Evolutionary conservation across 768 basidiomycete species (phyloP).

Genomic region (Podaxis sp.): DNA sequence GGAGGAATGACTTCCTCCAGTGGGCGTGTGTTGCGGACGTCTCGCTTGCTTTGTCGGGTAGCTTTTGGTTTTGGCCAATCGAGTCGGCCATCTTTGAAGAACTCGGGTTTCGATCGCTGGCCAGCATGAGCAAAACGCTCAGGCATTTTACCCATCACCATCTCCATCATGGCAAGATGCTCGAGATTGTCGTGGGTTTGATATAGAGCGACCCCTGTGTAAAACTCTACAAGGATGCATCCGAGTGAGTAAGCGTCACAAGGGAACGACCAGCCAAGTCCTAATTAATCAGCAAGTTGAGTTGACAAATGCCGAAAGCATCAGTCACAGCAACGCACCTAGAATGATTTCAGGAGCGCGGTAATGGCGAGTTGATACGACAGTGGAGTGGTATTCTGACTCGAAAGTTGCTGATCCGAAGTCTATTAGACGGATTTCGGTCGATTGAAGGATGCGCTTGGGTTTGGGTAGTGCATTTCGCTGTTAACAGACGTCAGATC

Average conservation of each 20-base stretch:
- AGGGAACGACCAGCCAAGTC: constrained; percentile 96
- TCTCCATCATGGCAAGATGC: constrained; percentile 99
- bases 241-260: constrained; percentile 99
- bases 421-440: constrained; percentile 94
- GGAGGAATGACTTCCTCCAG: constrained; percentile 88
- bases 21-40: constrained; percentile 81
- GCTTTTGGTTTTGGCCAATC: constrained; percentile 93
- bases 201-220: constrained; percentile 96
- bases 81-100: constrained; percentile 87
- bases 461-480: constrained; percentile 64
- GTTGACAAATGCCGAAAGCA: constrained; percentile 17
- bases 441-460: constrained; percentile 80
- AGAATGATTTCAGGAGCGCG: constrained; percentile 99
- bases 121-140: constrained; percentile 77
- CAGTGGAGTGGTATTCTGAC: constrained; percentile 96
- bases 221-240: constrained; percentile 98
- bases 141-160: constrained; percentile 98
- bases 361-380: constrained; percentile 97
- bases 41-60: constrained; percentile 89
- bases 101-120: constrained; percentile 84
- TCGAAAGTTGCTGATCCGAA: constrained; percentile 99
- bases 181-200: constrained; percentile 99
- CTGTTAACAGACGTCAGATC: constrained; percentile 34
- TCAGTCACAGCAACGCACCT: constrained; percentile 49
- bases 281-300: constrained; percentile 40